Conservation (phyloP, 129 eudicot species). For the Scalesia atractyloides region DNA sequence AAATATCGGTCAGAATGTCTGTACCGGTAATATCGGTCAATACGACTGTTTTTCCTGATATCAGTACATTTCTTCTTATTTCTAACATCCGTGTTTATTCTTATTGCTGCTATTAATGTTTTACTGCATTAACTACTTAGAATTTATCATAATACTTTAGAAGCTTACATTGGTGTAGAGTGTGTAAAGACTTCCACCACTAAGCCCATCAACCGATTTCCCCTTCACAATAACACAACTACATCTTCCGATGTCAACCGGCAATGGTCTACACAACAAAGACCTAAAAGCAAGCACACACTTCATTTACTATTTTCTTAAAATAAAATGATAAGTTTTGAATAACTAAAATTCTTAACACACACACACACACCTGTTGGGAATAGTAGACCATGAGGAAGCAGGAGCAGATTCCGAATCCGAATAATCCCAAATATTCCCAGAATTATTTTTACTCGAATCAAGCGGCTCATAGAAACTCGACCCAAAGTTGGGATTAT, state of each 20-base stretch:
- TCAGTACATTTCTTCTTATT: too few relatives aligned
- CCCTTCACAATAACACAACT: constrained; percentile 89
- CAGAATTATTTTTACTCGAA: constrained; percentile 54
- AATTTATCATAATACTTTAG: too few relatives aligned
- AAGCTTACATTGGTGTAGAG: constrained; percentile 74
- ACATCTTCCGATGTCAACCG: constrained; percentile 87
- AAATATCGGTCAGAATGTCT: too few relatives aligned
- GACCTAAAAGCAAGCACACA: constrained; percentile 49
- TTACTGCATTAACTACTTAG: too few relatives aligned
- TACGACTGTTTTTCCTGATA: too few relatives aligned
- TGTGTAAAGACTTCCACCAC: constrained; percentile 69
- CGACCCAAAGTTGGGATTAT: constrained; percentile 52
- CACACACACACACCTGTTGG: constrained; percentile 72
- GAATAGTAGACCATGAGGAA: constrained; percentile 91
- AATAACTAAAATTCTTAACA: neutral
- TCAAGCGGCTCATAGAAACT: constrained; percentile 50
- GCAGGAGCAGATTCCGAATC: constrained; percentile 98
- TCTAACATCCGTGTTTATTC: too few relatives aligned
- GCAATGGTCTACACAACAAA: constrained; percentile 83
- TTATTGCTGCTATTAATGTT: too few relatives aligned
- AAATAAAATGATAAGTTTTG: neutral
- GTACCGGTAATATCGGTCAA: too few relatives aligned
- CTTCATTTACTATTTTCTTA: neutral
- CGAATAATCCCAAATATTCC: constrained; percentile 82
- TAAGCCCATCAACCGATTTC: constrained; percentile 53